Base-by-base conservation (phyloP, 805 yeast species). In the Metschnikowia dekortorum region DNA sequence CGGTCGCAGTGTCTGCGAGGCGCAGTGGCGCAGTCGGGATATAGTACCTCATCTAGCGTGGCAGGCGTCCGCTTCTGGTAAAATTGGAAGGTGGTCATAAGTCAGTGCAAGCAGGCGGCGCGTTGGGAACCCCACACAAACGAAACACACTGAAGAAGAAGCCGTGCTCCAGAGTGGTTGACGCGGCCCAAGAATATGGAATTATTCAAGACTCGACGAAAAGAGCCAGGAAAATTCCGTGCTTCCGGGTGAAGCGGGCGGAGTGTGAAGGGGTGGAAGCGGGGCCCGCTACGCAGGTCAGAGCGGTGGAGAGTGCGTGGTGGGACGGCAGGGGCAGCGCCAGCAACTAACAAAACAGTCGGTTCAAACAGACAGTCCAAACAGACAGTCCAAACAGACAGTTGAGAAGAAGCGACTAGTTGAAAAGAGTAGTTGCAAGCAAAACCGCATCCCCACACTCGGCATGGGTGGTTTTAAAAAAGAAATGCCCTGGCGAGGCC, bases 1-100 rank as follows among this genome's bases (percentile, higher is more conserved):
- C 53, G 46, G 53, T 50, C 55, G 46, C 57, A 61, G 36, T 60
- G 60, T 22, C 58, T 57, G 32, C 52, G 51, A 44, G 47, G 50
- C 28, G 45, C 29, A 16, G 43, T 51, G 43, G 39, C 35, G 32
- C 14, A 9, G 26, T 48, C 44, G 8, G 44, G 51, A 33, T 35
- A 39, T 36, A 61, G 38, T 13, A 61, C 51, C 34, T 61, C 64
- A 18, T 61, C 63, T 22, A 61, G 57, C 38, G 55, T 47, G 37
- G 65, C 63, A 33, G 61, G 53, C 22, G 52, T 43, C 33, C 31
- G 44, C 14, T 48, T 45, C 36, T 50, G 49, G 18, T 48, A 46
- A 42, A 57, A 57, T 26, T 49, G 50, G 41, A 57, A 41, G 30
- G 51, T 26, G n/a, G 49, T 46, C 60, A 56, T 56, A 22, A 22